Evolutionary conservation across 495 filamentous ascomycete genomes (phyloP).

Genomic region (Thozetella sp.): DNA sequence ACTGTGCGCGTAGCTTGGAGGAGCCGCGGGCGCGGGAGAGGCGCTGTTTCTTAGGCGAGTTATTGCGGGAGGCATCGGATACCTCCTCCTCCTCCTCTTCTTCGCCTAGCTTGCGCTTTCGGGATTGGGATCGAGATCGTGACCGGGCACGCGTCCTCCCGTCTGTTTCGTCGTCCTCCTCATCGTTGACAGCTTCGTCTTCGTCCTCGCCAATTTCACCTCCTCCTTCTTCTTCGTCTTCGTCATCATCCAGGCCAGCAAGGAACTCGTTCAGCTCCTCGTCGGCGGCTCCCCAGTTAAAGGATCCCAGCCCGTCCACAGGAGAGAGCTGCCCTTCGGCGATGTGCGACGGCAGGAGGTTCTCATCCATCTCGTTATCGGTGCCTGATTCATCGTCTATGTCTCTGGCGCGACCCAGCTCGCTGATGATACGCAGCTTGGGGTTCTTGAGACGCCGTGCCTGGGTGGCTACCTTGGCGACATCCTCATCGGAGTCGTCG

Average conservation of each 20-base stretch:
- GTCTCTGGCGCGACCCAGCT: constrained; percentile 17
- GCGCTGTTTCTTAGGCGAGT: constrained; percentile 42
- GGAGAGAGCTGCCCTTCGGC: constrained; percentile 50
- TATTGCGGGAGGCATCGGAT: neutral
- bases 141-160: constrained; percentile 3
- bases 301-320: constrained; percentile 51
- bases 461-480: constrained; percentile 6
- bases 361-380: constrained; percentile 45
- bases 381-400: constrained; percentile 38
- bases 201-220: constrained; percentile 19
- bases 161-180: constrained; percentile 8
- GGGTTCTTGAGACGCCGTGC: constrained; percentile 12
- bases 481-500: constrained; percentile 22
- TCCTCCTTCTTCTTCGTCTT: constrained; percentile 25
- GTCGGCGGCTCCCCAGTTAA: constrained; percentile 65
- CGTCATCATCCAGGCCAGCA: constrained; percentile 40
- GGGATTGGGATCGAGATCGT: neutral
- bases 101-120: constrained; percentile 12
- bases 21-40: constrained; percentile 48
- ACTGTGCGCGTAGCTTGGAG: constrained; percentile 46
- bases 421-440: constrained; percentile 17
- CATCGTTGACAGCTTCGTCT: constrained; percentile 34
- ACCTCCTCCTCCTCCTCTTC: constrained; percentile 19
- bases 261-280: constrained; percentile 81
- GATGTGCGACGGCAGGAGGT: constrained; percentile 44